Evolutionary conservation across 495 filamentous ascomycete species (phyloP).

Genomic region (Physcia stellaris): DNA sequence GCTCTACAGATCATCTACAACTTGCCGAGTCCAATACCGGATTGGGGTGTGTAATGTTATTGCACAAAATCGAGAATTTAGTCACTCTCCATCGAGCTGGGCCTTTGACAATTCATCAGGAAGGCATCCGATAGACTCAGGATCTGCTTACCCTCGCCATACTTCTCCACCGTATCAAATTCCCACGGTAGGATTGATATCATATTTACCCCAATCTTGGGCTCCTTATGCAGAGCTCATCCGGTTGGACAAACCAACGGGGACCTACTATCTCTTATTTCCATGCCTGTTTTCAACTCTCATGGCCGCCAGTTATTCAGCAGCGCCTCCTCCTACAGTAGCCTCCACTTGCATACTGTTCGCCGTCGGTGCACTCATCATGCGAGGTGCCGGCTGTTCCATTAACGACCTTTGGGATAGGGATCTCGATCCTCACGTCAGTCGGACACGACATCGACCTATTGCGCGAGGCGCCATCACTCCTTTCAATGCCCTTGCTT

Average conservation of each 20-base stretch:
- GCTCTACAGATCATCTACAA: too few relatives aligned
- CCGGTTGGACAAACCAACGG: conserved; percentile 86
- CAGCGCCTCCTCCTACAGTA: conserved; percentile 39
- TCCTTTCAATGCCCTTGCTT: conserved; percentile 60
- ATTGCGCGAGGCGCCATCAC: conserved; percentile 78
- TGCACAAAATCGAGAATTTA: too few relatives aligned
- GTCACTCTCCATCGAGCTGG: too few relatives aligned
- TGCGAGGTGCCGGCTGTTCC: conserved; percentile 95
- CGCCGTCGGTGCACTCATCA: conserved; percentile 75
- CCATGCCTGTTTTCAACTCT: conserved; percentile 83
- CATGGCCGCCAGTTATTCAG: conserved; percentile 45
- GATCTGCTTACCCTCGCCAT: too few relatives aligned
- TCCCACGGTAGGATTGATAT: conserved; percentile 64
- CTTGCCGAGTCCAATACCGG: too few relatives aligned
- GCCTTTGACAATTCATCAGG: too few relatives aligned
- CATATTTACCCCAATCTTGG: conserved; percentile 57
- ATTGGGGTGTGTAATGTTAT: too few relatives aligned
- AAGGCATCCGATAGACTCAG: too few relatives aligned
- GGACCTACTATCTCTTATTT: conserved; percentile 91
- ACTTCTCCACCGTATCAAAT: conserved; percentile 37
- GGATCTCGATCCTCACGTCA: conserved; percentile 82
- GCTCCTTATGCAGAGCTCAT: conserved; percentile 90
- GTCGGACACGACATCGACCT: conserved; percentile 72
- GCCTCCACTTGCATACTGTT: conserved; percentile 61
- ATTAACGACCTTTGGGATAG: conserved; percentile 98